Evolutionary conservation across 139 green algal genomes (phyloP).

Genomic region (Eudorina sp.): DNA sequence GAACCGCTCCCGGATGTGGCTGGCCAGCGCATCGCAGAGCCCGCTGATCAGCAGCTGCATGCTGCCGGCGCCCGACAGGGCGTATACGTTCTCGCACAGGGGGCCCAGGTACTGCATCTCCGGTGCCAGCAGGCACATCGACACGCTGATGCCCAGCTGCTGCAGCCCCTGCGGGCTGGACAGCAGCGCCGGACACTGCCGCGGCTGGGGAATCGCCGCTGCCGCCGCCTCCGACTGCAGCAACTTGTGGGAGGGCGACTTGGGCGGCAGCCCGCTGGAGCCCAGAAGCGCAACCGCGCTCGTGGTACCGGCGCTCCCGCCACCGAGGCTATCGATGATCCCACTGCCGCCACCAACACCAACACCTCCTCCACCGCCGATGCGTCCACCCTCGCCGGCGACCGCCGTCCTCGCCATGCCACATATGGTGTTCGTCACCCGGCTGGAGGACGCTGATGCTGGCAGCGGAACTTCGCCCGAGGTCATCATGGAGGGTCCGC

Average conservation of each 20-base stretch:
- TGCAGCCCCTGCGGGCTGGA: not conserved
- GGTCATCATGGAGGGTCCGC: not conserved
- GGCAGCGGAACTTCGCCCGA: no score
- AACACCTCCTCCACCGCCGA: no score
- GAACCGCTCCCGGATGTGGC: not conserved
- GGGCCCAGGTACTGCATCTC: not conserved
- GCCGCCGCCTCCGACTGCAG: not conserved
- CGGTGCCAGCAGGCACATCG: not conserved
- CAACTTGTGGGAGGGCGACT: no score
- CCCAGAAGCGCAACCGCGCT: no score
- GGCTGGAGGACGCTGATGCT: no score
- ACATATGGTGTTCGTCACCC: no score
- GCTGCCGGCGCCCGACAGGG: not conserved
- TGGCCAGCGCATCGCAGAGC: not conserved
- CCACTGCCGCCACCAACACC: no score
- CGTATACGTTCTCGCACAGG: not conserved
- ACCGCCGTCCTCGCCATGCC: no score
- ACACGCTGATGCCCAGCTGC: not conserved
- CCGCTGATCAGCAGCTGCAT: conserved; percentile 7
- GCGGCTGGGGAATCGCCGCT: not conserved
- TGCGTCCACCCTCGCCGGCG: no score
- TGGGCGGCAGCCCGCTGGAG: no score
- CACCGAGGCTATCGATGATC: no score
- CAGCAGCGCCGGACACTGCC: not conserved
- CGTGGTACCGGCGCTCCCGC: no score